Evolutionary conservation across 176 grass and related monocot species (phyloP).

Genomic region (Eragrostis curvula): DNA sequence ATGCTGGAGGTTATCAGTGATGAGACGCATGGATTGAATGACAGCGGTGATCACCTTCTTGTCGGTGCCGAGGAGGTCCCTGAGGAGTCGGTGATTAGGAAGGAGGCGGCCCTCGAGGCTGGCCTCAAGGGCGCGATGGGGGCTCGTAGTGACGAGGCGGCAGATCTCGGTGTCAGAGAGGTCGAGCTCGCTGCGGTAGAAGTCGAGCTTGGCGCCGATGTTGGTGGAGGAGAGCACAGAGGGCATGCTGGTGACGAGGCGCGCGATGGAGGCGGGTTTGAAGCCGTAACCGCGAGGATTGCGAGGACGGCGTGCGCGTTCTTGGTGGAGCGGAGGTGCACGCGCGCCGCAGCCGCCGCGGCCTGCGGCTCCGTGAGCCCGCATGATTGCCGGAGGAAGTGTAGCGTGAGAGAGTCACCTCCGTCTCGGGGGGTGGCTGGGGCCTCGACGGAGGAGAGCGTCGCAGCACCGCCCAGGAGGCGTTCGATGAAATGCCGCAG

Average conservation of each 20-base stretch:
- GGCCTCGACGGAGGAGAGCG: background rate
- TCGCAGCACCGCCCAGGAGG: background rate
- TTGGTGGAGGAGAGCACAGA: constrained; percentile 8
- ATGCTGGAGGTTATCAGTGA: constrained; percentile 9
- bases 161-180: constrained; percentile 21
- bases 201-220: constrained; percentile 43
- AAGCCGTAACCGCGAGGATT: constrained; percentile 37
- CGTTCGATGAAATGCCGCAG: constrained; percentile 40
- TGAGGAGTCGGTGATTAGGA: constrained; percentile 52
- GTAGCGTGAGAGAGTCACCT: constrained; percentile 29
- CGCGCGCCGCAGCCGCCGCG: background rate
- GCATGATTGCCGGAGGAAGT: constrained; percentile 43
- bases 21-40: constrained; percentile 15
- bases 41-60: constrained; percentile 30
- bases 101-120: constrained; percentile 37
- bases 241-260: constrained; percentile 14
- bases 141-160: constrained; percentile 18
- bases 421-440: background rate
- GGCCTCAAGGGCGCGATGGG: constrained; percentile 23
- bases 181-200: constrained; percentile 55
- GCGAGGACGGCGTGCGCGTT: constrained; percentile 37
- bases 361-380: constrained; percentile 20
- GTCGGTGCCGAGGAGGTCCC: constrained; percentile 33
- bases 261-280: background rate
- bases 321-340: constrained; percentile 38